Evolutionary conservation across 1,139 yeast species (phyloP), one percentile per base, ranked within the genome.

Genomic region (Suhomyces wounanorum): DNA sequence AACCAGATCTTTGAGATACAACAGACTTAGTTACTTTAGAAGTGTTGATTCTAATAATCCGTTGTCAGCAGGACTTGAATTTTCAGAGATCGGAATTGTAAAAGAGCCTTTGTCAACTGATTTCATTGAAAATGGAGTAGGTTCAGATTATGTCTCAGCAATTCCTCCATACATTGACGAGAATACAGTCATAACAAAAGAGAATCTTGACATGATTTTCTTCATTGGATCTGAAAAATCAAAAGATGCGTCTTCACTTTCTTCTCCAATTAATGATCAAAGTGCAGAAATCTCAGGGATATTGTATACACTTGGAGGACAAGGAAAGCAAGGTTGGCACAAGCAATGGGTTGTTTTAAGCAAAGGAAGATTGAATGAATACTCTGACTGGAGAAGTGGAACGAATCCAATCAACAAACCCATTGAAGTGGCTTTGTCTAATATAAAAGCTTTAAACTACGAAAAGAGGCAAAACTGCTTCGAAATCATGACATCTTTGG

Each of bases 321-420:
- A 85, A 53, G 88, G 89, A 10, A 87, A 86, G 58, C 83, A 81
- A 31, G 89, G 89, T 2, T 90, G 96, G 97, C 96, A 90, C 66
- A 89, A 89, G 61, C 92, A 87, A 66, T 89, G 96, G 95, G 89
- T 90, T 1, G 90, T 85, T 0, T 72, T 89, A 47, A 79, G 80
- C 17, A 81, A 82, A 17, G 94, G 95, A 0, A 80, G 78, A 54
- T 70, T 89, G 37, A 77, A 78, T 47, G 96, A 89, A 63, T 89
- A 82, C 64, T 78, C 89, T 41, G 92, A 89, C 66, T 89, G 96
- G 96, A 80, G 92, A 62, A 85, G 79, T 52, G 90, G 91, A 45
- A 71, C 76, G 11, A 81, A 78, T 25, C 79, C 85, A 14, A 84
- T 88, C 50, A 82, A 83, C 55, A 79, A 78, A 16, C 95, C 96